Evolutionary conservation across 2,329 filamentous ascomycete genomes (phyloP), one percentile per base, ranked within the genome.

Genomic region (Ascochyta lentis): DNA sequence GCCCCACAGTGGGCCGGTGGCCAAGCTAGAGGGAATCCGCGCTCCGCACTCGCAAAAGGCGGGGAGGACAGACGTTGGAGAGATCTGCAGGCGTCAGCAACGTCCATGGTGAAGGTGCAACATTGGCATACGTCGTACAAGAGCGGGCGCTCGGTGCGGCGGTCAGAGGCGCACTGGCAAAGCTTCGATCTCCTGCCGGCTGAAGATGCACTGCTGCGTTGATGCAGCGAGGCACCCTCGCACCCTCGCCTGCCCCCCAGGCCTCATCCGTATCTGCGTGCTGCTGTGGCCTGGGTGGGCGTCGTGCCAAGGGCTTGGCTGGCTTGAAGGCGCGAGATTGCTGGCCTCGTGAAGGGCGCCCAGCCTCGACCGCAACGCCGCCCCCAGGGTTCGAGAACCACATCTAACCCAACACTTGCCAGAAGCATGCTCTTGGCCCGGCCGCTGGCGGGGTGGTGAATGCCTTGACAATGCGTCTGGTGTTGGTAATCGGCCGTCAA

Each of bases 231-330:
- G 3, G 27, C 27, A 58, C 35, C 58, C 50, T 55, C 47, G 27
- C 27, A 58, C 35, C 58, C 50, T 56, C 47, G 59, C 42, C 29
- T 50, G 46, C 16, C 61, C 54, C 59, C 54, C 19, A 61, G 60
- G 31, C 64, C 63, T 61, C 56, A 63, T 66, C 61, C 65, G 54
- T 49, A 39, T 60, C 44, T 59, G 57, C 43, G 54, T 55, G 57
- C 53, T 60, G 29, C 13, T 46, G 37, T 31, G 45, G 46, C 42
- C 46, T 50, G 31, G 38, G 34, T 35, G 23, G 44, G 48, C 61
- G 61, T 63, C 44, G 49, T 69, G 71, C 71, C 72, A 74, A 75
- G 71, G 70, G 42, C 72, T 75, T 74, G 70, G 70, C 63, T 70
- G 72, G 71, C 72, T 64, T 59, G 65, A 66, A 66, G 64, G 52